Evolutionary conservation across 169 alveolate genomes (phyloP).

Genomic region (Cystoisospora suis): DNA sequence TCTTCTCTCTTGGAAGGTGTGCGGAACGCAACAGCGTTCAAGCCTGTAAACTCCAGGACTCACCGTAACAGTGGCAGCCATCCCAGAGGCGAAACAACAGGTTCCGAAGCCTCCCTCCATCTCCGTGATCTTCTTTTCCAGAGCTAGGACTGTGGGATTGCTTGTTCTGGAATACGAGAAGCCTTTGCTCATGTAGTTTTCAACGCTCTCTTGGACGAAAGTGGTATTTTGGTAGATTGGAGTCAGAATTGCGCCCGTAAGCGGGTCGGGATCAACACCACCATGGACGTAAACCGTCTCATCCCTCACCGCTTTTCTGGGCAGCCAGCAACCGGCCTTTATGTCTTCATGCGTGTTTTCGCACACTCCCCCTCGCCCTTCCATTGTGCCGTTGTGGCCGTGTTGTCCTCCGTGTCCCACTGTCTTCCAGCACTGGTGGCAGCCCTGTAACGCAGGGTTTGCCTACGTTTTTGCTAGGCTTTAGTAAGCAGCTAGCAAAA

Average conservation of each 20-base stretch:
- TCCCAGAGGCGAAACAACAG: slow-evolving; percentile 69
- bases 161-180: slow-evolving; percentile 73
- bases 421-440: too few species aligned
- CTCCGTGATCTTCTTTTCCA: slow-evolving; percentile 70
- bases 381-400: too few species aligned
- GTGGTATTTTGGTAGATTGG: slow-evolving; percentile 76
- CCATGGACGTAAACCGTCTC: slow-evolving; percentile 56
- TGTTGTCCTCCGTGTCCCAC: too few species aligned
- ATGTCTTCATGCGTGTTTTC: not conserved
- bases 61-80: slow-evolving; percentile 74
- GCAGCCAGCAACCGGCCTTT: slow-evolving; percentile 25
- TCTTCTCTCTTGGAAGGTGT: too few species aligned
- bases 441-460: too few species aligned
- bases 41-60: too few species aligned
- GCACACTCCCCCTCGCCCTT: not conserved
- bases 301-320: not conserved
- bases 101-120: slow-evolving; percentile 74
- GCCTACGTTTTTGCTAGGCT: too few species aligned
- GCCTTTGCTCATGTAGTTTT: slow-evolving; percentile 63
- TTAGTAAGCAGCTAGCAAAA: too few species aligned
- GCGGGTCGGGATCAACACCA: slow-evolving; percentile 60
- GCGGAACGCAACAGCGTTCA: too few species aligned
- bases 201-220: slow-evolving; percentile 72
- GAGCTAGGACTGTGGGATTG: slow-evolving; percentile 75
- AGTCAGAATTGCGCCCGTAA: slow-evolving; percentile 74